phyloP scores from a whole-genome alignment of 2,329 filamentous ascomycete species.

The Penicillium freii region DNA sequence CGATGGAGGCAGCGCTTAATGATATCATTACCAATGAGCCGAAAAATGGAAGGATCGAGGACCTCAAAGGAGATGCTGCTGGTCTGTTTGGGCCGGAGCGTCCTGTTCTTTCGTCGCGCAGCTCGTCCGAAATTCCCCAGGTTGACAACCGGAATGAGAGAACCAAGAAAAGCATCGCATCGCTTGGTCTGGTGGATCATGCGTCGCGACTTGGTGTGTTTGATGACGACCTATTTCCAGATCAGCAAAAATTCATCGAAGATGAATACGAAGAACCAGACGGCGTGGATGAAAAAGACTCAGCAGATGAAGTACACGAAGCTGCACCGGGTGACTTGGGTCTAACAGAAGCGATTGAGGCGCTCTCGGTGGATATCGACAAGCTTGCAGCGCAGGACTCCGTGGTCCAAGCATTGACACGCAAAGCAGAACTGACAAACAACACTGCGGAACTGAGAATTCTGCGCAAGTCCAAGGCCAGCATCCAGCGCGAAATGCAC shows the following conservation, averaged over 20 bases:
- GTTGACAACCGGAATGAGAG: conserved; percentile 47
- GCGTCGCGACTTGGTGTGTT: conserved; percentile 90
- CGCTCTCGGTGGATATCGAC: conserved; percentile 85
- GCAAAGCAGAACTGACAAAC: conserved; percentile 95
- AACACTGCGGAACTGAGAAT: conserved; percentile 93
- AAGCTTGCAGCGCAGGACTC: conserved; percentile 82
- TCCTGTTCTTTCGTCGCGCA: conserved; percentile 55
- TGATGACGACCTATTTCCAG: conserved; percentile 88
- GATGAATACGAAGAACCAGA: conserved; percentile 79
- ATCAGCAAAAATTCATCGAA: conserved; percentile 75
- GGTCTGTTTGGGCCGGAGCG: conserved; percentile 54
- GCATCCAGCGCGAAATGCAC: conserved; percentile 85
- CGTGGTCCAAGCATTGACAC: conserved; percentile 84
- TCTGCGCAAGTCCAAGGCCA: conserved; percentile 87
- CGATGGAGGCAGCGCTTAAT: conserved; percentile 87
- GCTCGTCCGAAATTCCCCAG: conserved; percentile 59
- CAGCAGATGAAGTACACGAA: conserved; percentile 83
- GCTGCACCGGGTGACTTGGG: conserved; percentile 93
- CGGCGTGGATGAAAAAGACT: conserved; percentile 57
- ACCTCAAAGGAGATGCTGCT: conserved; percentile 37
- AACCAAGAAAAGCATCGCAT: conserved; percentile 82
- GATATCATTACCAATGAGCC: conserved; percentile 85
- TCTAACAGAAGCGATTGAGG: conserved; percentile 85
- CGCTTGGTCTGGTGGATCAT: conserved; percentile 83
- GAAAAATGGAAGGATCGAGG: conserved; percentile 36